Evolutionary conservation across 2,329 filamentous ascomycete species (phyloP), one percentile per base, ranked within the genome.

Genomic region (Colletotrichum cuscutae): DNA sequence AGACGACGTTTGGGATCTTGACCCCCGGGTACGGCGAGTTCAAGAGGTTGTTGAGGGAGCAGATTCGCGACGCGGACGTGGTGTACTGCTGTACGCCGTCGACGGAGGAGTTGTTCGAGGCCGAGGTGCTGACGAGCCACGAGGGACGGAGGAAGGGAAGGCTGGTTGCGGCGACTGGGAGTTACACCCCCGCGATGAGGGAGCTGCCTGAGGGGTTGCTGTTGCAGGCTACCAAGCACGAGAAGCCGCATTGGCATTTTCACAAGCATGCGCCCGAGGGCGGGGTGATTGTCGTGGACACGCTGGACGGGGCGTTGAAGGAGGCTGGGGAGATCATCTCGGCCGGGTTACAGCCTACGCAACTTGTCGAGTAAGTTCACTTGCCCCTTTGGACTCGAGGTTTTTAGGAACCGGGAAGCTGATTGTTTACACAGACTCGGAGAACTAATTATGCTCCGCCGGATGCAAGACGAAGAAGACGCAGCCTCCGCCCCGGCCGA

Each of bases 21-120:
- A 95, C 94, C 6, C 91, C 91, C 0, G 86, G 89, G 1, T 96
- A 96, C 76, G 90, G 89, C 68, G 95, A 91, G 77, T 91, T 87
- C 77, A 81, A 85, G 8, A 82, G 94, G 1, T 84, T 97, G 24
- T 82, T 95, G 46, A 92, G 92, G 77, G 89, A 93, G 49, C 90
- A 94, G 62, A 86, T 98, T 63, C 86, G 90, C 49, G 89, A 89
- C 9, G 90, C 94, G 0, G 94, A 97, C 77, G 92, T 94, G 11
- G 93, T 98, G 49, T 97, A 97, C 83, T 96, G 94, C 83, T 97
- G 94, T 76, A 98, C 95, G 1, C 94, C 95, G 0, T 93, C 91
- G 1, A 89, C 87, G 0, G 85, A 89, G 42, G 93, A 94, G 1
- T 84, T 98, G 1, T 98, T 98, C 79, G 93, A 95, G 64, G 86